A percentile compares a stretch with the other conserved stretches of the same genome.
Evolutionary conservation across 768 basidiomycete genomes (phyloP).

Genomic region (Termitomyces titanicus): DNA sequence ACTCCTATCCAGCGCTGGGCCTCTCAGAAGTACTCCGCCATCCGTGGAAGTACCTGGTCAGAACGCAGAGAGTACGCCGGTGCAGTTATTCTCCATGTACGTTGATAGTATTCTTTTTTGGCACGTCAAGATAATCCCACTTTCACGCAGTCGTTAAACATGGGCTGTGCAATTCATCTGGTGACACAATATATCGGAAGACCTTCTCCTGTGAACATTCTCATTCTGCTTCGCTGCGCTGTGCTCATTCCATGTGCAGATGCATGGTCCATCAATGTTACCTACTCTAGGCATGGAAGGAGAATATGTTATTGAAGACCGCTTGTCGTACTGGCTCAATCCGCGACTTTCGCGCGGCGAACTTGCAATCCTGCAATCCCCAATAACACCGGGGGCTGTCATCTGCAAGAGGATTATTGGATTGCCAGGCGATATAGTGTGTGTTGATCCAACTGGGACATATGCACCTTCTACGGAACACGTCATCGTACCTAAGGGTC

Average conservation of each 20-base stretch:
- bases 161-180: constrained; percentile 56
- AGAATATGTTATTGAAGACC: constrained; percentile 63
- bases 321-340: constrained; percentile 48
- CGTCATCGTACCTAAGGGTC: constrained; percentile 76
- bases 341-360: constrained; percentile 69
- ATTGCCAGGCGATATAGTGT: constrained; percentile 83
- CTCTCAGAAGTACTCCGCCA: constrained; percentile 2
- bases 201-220: constrained; percentile 42
- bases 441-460: constrained; percentile 79
- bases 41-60: constrained; percentile 15
- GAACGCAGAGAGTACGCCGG: constrained; percentile 15
- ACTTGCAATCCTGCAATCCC: constrained; percentile 68
- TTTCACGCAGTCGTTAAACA: constrained; percentile 45
- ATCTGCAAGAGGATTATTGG: constrained; percentile 92
- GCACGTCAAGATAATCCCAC: background rate
- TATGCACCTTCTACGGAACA: constrained; percentile 66
- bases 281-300: constrained; percentile 62
- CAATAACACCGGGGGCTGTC: constrained; percentile 57
- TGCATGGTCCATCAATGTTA: constrained; percentile 75
- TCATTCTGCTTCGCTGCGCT: constrained; percentile 1
- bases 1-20: background rate
- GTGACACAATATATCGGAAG: constrained; percentile 59
- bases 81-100: constrained; percentile 16
- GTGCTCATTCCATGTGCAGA: constrained; percentile 35
- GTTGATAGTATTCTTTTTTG: background rate